These are phyloP conservation scores for Onygena corvina DNA, from an alignment of 2,329 filamentous ascomycete species.

Conservation along the genomic window DNA sequence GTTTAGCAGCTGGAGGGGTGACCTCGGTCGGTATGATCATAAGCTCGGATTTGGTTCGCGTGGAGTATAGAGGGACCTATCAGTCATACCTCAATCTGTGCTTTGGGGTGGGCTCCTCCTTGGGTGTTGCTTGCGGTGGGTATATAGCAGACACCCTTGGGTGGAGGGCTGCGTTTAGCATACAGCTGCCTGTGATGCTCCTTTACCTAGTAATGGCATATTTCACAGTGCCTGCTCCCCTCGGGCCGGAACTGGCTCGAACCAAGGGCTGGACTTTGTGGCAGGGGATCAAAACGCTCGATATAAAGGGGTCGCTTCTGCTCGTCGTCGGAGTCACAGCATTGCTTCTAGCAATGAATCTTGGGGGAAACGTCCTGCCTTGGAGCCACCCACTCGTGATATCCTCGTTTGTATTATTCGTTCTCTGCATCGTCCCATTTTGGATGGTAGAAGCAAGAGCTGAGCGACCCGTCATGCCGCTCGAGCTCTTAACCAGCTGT, in stretches of 20 bases:
- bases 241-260: conserved; percentile 37
- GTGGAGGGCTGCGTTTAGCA: conserved; percentile 35
- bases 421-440: conserved; percentile 22
- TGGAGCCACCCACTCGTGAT: conserved; percentile 43
- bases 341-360: conserved; percentile 41
- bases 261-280: conserved; percentile 30
- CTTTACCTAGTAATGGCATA: conserved; percentile 16
- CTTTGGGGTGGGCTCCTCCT: conserved; percentile 28
- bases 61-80: conserved; percentile 45
- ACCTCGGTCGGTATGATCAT: conserved; percentile 53
- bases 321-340: conserved; percentile 37
- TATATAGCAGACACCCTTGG: conserved; percentile 31
- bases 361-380: conserved; percentile 42
- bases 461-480: conserved; percentile 40
- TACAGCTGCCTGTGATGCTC: conserved; percentile 41
- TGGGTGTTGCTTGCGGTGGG: conserved; percentile 31
- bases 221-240: conserved; percentile 32
- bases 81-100: conserved; percentile 33
- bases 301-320: conserved; percentile 39
- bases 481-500: conserved; percentile 36
- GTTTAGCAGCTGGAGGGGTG: conserved; percentile 60
- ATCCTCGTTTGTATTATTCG: conserved; percentile 35
- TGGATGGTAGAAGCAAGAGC: conserved; percentile 24
- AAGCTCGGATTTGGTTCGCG: conserved; percentile 57
- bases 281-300: conserved; percentile 39